Evolutionary conservation across 164 flowering plant species (phyloP).

Genomic region (Magnolia sinica): DNA sequence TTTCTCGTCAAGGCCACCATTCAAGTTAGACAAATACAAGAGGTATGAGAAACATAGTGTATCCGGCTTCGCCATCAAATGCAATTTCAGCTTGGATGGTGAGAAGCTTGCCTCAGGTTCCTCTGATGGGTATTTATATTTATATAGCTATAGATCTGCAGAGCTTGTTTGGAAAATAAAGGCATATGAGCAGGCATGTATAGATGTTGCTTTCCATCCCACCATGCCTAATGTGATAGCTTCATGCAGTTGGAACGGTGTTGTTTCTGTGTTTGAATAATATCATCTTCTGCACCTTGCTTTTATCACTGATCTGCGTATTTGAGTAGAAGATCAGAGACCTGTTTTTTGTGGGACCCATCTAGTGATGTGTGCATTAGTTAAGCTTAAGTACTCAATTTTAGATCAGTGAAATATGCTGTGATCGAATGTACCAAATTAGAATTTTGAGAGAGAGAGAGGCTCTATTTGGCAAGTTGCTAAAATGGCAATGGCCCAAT

Average conservation of each 20-base stretch:
- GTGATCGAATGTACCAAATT: too few relatives aligned
- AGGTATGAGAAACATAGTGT: slow-evolving; percentile 87
- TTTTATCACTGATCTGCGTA: not conserved
- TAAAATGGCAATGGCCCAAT: too few relatives aligned
- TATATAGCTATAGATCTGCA: slow-evolving; percentile 54
- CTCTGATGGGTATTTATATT: slow-evolving; percentile 70
- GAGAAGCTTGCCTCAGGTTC: slow-evolving; percentile 69
- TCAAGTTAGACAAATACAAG: slow-evolving; percentile 77
- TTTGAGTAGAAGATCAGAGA: not conserved
- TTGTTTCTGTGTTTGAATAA: slow-evolving; percentile 57
- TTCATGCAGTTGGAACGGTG: slow-evolving; percentile 81
- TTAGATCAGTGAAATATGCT: too few relatives aligned
- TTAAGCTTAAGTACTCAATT: too few relatives aligned
- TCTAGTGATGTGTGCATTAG: not conserved
- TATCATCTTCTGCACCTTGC: not conserved
- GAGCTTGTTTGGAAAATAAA: slow-evolving; percentile 53
- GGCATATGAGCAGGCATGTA: slow-evolving; percentile 63
- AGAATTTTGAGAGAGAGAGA: too few relatives aligned
- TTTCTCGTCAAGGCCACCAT: slow-evolving; percentile 73
- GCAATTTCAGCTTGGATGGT: slow-evolving; percentile 77
- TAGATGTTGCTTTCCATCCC: slow-evolving; percentile 81
- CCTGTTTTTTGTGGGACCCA: not conserved
- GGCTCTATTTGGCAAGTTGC: too few relatives aligned
- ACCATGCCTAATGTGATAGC: slow-evolving; percentile 64
- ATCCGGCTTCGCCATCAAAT: slow-evolving; percentile 89